Conservation (phyloP, 371 early-diverging fungal species). For the Rhizopus delemar region DNA sequence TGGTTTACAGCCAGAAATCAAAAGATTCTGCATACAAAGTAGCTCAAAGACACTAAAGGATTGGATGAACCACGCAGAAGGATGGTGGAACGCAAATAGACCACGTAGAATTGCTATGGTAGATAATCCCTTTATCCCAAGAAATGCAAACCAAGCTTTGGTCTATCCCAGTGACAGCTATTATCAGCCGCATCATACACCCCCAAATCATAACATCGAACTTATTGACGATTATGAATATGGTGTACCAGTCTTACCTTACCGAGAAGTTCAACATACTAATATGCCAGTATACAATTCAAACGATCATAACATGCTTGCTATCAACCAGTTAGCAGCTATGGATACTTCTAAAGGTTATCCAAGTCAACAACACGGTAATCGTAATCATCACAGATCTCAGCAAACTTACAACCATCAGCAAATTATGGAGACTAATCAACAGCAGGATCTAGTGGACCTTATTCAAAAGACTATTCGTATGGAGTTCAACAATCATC, state of each 20-base stretch:
- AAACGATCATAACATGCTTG: neutral
- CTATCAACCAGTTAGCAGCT: neutral
- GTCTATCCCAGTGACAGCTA: neutral
- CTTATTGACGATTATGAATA: neutral
- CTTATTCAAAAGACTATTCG: neutral
- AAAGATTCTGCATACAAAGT: neutral
- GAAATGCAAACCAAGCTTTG: neutral
- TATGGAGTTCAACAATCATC: neutral
- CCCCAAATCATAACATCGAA: neutral
- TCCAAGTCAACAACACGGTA: no score
- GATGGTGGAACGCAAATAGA: constrained; percentile 7
- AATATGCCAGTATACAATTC: no score
- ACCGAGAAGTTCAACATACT: no score
- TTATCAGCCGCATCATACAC: neutral
- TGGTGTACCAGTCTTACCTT: no score
- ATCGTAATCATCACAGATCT: neutral
- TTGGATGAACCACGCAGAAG: neutral
- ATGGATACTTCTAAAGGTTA: no score
- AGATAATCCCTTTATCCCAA: neutral
- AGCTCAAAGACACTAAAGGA: neutral
- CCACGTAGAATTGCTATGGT: neutral
- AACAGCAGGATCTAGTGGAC: neutral
- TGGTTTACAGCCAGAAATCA: neutral
- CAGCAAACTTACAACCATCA: neutral
- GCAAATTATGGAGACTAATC: neutral